phyloP scores from a whole-genome alignment of 2,329 filamentous ascomycete genomes.

The Tolypocladium guangdongense region DNA sequence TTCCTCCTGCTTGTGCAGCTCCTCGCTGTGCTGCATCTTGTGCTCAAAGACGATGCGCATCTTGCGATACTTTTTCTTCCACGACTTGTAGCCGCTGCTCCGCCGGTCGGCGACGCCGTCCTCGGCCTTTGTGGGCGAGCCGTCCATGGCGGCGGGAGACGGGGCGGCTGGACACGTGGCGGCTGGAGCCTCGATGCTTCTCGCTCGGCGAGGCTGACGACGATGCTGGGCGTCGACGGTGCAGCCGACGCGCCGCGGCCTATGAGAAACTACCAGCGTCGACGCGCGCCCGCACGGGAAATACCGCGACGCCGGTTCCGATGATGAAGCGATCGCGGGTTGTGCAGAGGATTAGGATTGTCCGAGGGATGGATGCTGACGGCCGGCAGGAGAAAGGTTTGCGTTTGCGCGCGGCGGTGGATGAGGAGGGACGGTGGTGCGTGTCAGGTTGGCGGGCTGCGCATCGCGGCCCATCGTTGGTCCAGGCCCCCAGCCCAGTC shows the following conservation, averaged over 20 bases:
- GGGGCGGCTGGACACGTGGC: not conserved
- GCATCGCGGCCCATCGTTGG: not conserved
- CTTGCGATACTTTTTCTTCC: constrained; percentile 93
- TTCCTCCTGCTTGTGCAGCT: constrained; percentile 70
- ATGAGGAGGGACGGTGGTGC: not conserved
- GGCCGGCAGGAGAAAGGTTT: not conserved
- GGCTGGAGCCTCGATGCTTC: not conserved
- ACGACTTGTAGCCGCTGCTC: constrained; percentile 51
- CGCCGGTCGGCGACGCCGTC: constrained; percentile 28
- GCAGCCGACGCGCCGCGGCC: not conserved
- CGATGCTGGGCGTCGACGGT: not conserved
- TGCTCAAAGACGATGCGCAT: constrained; percentile 72
- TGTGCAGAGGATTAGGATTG: not conserved
- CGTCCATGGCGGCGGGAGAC: constrained; percentile 15
- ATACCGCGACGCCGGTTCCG: not conserved
- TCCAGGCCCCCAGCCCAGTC: not conserved
- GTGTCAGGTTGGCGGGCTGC: not conserved
- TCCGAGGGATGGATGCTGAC: too few species aligned
- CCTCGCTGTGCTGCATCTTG: constrained; percentile 70
- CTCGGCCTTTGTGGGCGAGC: constrained; percentile 29
- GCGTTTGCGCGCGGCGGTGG: not conserved
- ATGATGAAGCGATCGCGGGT: not conserved
- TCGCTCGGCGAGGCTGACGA: not conserved
- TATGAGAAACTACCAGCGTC: not conserved
- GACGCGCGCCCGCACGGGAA: not conserved